Evolutionary conservation across 192 early-diverging fungal species (phyloP).

Genomic region (Coemansia sp.): DNA sequence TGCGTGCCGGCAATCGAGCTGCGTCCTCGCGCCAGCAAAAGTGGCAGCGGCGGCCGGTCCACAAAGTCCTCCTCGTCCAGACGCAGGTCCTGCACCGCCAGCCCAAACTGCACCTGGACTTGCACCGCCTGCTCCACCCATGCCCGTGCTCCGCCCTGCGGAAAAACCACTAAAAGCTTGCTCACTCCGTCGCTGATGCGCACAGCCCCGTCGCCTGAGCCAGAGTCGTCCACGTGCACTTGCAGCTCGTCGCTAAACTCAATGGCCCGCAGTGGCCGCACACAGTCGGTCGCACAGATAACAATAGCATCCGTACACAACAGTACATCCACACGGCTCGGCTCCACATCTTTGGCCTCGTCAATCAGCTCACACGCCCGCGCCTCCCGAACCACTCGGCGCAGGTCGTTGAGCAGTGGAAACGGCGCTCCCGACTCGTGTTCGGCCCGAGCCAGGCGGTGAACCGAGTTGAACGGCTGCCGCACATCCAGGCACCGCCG

Average conservation of each 20-base stretch:
- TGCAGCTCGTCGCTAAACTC: constrained; percentile 34
- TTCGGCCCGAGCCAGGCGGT: constrained; percentile 42
- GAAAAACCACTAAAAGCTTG: constrained; percentile 12
- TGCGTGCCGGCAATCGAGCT: constrained; percentile 42
- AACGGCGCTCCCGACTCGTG: constrained; percentile 23
- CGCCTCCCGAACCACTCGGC: constrained; percentile 33
- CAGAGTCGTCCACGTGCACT: constrained; percentile 14
- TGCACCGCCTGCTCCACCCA: constrained; percentile 34
- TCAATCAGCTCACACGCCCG: background rate
- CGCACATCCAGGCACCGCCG: constrained; percentile 37
- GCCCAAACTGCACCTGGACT: constrained; percentile 16
- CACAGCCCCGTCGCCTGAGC: constrained; percentile 7
- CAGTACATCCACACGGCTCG: constrained; percentile 18
- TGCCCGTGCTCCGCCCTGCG: constrained; percentile 21
- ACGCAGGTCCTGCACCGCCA: constrained; percentile 46
- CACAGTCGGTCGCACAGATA: constrained; percentile 11
- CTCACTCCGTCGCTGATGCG: constrained; percentile 10
- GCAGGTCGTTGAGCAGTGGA: constrained; percentile 46
- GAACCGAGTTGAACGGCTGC: constrained; percentile 44
- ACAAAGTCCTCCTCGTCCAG: constrained; percentile 52
- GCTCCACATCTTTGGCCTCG: background rate
- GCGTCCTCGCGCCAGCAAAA: constrained; percentile 37
- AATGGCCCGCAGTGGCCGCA: constrained; percentile 25
- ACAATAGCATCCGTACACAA: constrained; percentile 45
- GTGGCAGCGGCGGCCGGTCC: constrained; percentile 40